Conservation (phyloP, 495 filamentous ascomycete genomes). For the Aspergillus baeticus region DNA sequence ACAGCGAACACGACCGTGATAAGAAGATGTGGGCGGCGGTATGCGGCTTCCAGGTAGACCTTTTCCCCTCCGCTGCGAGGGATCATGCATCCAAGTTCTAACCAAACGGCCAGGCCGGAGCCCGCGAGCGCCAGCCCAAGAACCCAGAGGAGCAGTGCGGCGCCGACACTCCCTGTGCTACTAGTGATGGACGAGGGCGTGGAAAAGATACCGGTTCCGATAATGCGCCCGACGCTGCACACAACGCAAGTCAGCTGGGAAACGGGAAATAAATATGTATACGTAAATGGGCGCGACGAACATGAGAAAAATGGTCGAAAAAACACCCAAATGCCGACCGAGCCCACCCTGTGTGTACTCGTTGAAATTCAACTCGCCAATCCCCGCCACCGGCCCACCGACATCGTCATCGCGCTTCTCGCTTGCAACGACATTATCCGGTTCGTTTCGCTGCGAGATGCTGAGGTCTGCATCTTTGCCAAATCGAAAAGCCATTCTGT, state of each 20-base stretch:
- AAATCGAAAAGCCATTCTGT: neutral
- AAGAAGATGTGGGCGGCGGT: slow-evolving; percentile 2
- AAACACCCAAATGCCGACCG: slow-evolving; percentile 5
- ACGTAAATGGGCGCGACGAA: neutral
- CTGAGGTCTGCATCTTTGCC: neutral
- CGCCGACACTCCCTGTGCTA: slow-evolving; percentile 61
- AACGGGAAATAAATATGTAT: neutral
- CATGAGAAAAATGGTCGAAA: slow-evolving; percentile 4
- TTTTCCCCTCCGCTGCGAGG: slow-evolving; percentile 66
- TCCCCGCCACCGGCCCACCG: neutral
- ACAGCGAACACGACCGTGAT: slow-evolving; percentile 4
- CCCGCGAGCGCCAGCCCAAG: slow-evolving; percentile 56
- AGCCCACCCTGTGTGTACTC: slow-evolving; percentile 6
- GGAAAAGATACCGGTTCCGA: slow-evolving; percentile 57
- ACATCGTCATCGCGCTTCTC: neutral
- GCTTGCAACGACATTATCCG: neutral
- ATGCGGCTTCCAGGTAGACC: slow-evolving; percentile 61
- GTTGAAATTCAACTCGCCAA: slow-evolving; percentile 1
- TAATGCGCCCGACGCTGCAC: slow-evolving; percentile 2
- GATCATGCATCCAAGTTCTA: slow-evolving; percentile 68
- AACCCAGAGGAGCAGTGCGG: slow-evolving; percentile 61
- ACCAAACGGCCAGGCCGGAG: slow-evolving; percentile 55
- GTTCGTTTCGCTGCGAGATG: neutral
- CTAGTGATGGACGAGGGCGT: slow-evolving; percentile 61
- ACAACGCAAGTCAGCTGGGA: neutral